Percentiles rank a stretch among this genome's conserved stretches.
Conservation (phyloP, 805 yeast genomes). For the Ogataea zsoltii region DNA sequence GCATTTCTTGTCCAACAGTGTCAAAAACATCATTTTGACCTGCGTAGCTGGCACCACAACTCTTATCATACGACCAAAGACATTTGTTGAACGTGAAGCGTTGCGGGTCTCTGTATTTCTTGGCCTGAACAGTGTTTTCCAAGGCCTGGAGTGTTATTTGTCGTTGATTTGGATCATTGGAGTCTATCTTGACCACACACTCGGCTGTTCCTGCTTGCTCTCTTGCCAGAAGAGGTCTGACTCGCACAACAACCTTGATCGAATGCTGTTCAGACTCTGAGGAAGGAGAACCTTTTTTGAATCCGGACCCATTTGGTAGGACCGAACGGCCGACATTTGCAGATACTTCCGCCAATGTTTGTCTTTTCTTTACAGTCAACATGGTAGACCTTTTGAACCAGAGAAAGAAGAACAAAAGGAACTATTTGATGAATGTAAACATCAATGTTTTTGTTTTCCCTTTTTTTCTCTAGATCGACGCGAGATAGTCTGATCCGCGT, state of each 20-base stretch:
- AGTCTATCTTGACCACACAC: constrained; percentile 36
- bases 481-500: too few relatives aligned
- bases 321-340: not conserved
- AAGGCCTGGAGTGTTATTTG: constrained; percentile 11
- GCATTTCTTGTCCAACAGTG: constrained; percentile 56
- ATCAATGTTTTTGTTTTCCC: not conserved
- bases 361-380: constrained; percentile 18
- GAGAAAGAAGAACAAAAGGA: not conserved
- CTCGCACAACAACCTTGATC: constrained; percentile 43
- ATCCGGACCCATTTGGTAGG: not conserved
- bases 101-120: constrained; percentile 29
- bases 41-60: constrained; percentile 36
- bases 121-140: constrained; percentile 11
- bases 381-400: constrained; percentile 6
- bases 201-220: constrained; percentile 26
- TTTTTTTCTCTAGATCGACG: not conserved
- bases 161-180: constrained; percentile 6
- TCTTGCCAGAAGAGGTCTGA: constrained; percentile 42
- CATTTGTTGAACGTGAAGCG: constrained; percentile 52
- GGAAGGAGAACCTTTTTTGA: not conserved
- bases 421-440: too few relatives aligned
- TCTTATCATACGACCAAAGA: constrained; percentile 46
- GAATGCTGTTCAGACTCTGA: constrained; percentile 8
- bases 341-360: constrained; percentile 6
- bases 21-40: constrained; percentile 54